A percentile compares a stretch with the other conserved stretches of the same genome.
These are phyloP conservation scores for Hanseniaspora pseudoguilliermondii DNA, from an alignment of 805 yeast genomes.

Conservation along the genomic window DNA sequence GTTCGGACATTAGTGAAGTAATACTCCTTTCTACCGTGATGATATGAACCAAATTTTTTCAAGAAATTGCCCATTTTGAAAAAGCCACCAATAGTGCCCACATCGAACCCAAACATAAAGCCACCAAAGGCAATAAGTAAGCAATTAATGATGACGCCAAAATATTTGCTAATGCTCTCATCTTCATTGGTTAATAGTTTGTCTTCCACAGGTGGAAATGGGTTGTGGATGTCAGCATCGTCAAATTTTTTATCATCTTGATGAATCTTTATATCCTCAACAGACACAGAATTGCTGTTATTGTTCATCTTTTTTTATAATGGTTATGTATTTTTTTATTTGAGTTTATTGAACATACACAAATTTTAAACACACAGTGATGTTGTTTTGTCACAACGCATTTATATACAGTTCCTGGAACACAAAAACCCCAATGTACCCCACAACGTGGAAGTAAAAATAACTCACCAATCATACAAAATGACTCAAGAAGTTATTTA, in stretches of 20 bases:
- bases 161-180: constrained; percentile 19
- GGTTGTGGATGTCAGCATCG: not conserved
- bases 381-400: too few relatives aligned
- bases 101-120: constrained; percentile 67
- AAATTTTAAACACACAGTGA: too few relatives aligned
- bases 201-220: not conserved
- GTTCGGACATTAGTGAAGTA: constrained; percentile 41
- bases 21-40: constrained; percentile 31
- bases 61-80: constrained; percentile 45
- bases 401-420: too few relatives aligned
- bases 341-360: too few relatives aligned
- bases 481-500: too few relatives aligned
- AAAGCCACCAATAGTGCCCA: constrained; percentile 69
- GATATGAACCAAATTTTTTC: constrained; percentile 41
- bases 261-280: not conserved
- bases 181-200: not conserved
- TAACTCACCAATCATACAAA: too few relatives aligned
- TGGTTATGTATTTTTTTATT: not conserved
- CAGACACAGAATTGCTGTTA: not conserved
- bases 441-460: too few relatives aligned
- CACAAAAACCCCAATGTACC: too few relatives aligned
- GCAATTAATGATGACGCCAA: constrained; percentile 24
- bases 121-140: constrained; percentile 60
- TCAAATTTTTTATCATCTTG: not conserved
- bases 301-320: not conserved